A percentile compares a stretch with the other conserved stretches of the same genome.
Evolutionary conservation across 257 asterid species (phyloP).

Genomic region (Solanum pinnatisectum): DNA sequence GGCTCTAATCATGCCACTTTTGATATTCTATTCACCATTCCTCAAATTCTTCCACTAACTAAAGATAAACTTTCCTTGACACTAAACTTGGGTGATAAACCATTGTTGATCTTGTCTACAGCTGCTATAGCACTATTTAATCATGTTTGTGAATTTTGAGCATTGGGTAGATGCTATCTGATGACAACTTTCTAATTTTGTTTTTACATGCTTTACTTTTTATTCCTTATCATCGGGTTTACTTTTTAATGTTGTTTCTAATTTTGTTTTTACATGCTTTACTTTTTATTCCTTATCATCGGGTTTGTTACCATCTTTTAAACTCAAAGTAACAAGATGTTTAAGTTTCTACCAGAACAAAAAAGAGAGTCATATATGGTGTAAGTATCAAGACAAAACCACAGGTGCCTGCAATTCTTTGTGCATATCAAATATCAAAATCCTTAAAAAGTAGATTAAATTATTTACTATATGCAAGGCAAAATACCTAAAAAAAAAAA

Average conservation of each 20-base stretch:
- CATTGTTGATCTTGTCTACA: neutral
- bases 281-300: neutral
- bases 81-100: neutral
- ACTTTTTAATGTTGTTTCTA: too few species aligned
- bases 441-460: neutral
- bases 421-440: neutral
- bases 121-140: neutral
- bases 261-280: neutral
- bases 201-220: neutral
- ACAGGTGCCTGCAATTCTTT: neutral
- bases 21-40: neutral
- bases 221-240: neutral
- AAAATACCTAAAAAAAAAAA: too few species aligned
- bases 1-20: neutral
- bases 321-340: neutral
- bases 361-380: neutral
- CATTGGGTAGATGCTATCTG: neutral
- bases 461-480: neutral
- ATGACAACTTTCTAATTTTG: neutral
- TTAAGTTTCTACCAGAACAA: neutral
- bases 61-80: neutral
- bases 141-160: neutral
- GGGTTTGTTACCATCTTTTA: neutral
- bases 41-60: neutral
- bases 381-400: neutral